phyloP scores from a whole-genome alignment of 805 yeast species.

The Yamadazyma nakazawae region DNA sequence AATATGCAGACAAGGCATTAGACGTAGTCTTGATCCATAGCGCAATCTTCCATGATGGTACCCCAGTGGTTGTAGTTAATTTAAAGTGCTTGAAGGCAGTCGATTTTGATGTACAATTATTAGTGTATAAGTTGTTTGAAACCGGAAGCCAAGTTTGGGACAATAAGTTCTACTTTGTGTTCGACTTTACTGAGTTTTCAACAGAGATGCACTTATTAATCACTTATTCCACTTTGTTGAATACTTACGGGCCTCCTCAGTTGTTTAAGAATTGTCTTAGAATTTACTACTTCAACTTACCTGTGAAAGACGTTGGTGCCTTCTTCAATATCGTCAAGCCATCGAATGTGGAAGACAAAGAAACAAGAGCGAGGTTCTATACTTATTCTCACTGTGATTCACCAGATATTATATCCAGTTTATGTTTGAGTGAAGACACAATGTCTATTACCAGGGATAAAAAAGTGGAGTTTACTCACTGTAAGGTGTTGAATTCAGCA shows the following conservation, averaged over 20 bases:
- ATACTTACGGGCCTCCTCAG: slow-evolving; percentile 48
- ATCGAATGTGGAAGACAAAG: slow-evolving; percentile 15
- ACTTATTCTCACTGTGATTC: slow-evolving; percentile 34
- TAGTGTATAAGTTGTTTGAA: slow-evolving; percentile 60
- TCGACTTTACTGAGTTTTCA: slow-evolving; percentile 67
- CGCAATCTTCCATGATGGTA: slow-evolving; percentile 68
- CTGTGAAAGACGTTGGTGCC: slow-evolving; percentile 24
- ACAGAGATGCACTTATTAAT: slow-evolving; percentile 17
- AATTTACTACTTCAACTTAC: slow-evolving; percentile 50
- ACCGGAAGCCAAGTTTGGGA: slow-evolving; percentile 71
- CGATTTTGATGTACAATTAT: slow-evolving; percentile 42
- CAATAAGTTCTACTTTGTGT: slow-evolving; percentile 54
- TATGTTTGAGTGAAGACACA: slow-evolving; percentile 35
- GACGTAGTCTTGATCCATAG: slow-evolving; percentile 54
- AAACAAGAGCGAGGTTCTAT: slow-evolving; percentile 19
- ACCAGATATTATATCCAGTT: slow-evolving; percentile 29
- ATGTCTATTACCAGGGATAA: slow-evolving; percentile 35
- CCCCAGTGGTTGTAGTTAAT: slow-evolving; percentile 61
- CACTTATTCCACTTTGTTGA: slow-evolving; percentile 33
- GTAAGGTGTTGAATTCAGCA: slow-evolving; percentile 46
- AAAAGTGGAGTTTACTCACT: slow-evolving; percentile 32
- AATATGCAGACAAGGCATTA: slow-evolving; percentile 44
- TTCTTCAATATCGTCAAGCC: slow-evolving; percentile 22
- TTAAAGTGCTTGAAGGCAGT: slow-evolving; percentile 32
- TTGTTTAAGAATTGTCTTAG: slow-evolving; percentile 51